Evolutionary conservation across 2,329 filamentous ascomycete genomes (phyloP).

Genomic region (Verticillium zaregamsianum): DNA sequence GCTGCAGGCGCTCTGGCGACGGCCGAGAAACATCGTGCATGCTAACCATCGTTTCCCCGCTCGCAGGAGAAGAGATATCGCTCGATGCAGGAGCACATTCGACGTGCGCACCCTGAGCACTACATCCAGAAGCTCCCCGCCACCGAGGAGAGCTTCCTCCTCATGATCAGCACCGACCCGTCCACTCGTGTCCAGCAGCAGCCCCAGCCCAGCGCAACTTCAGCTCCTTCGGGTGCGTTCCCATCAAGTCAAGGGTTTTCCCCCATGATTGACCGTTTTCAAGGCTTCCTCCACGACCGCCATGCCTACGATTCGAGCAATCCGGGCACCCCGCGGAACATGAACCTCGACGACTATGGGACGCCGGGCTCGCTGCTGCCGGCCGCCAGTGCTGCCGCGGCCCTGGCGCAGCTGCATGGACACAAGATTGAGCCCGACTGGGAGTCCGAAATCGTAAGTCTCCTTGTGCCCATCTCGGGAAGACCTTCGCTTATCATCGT

Average conservation of each 20-base stretch:
- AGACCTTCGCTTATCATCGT: conserved; percentile 9
- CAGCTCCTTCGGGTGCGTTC: conserved; percentile 13
- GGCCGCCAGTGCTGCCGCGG: conserved; percentile 76
- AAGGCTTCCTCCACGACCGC: conserved; percentile 57
- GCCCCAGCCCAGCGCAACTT: conserved; percentile 23
- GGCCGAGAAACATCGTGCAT: background rate
- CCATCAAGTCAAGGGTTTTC: conserved; percentile 13
- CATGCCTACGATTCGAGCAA: conserved; percentile 63
- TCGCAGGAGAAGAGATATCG: conserved; percentile 87
- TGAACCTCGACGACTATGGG: conserved; percentile 62
- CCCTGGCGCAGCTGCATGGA: conserved; percentile 75
- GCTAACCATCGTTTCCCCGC: conserved; percentile 19
- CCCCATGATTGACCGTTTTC: conserved; percentile 16
- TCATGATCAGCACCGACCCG: conserved; percentile 92
- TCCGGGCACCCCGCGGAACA: conserved; percentile 63
- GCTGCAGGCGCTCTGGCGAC: conserved; percentile 1
- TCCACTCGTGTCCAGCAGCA: conserved; percentile 57
- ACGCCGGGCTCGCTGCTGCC: conserved; percentile 51
- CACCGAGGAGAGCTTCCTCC: conserved; percentile 93
- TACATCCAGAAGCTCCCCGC: conserved; percentile 98
- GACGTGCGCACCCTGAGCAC: conserved; percentile 91
- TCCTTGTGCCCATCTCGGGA: background rate
- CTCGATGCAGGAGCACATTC: conserved; percentile 99
- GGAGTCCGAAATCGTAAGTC: conserved; percentile 72
- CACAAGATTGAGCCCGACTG: conserved; percentile 73